phyloP scores from a whole-genome alignment of 345 rosid genomes.

The Rhodamnia argentea region DNA sequence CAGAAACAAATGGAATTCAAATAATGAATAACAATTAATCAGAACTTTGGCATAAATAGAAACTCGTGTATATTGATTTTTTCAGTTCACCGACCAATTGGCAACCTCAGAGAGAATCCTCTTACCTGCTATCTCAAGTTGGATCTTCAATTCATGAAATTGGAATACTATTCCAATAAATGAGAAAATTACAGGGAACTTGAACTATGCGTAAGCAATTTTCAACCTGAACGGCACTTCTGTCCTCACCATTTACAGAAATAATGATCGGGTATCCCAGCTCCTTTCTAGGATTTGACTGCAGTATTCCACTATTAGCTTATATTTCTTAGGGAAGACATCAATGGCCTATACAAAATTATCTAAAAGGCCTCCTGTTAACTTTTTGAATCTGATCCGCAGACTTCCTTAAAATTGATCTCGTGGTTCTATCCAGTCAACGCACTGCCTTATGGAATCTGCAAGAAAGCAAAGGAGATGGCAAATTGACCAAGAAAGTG shows the following conservation, averaged over 20 bases:
- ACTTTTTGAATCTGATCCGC: conserved; percentile 3
- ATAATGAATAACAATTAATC: not conserved
- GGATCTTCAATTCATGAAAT: not conserved
- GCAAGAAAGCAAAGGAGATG: conserved; percentile 5
- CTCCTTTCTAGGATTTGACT: conserved; percentile 20
- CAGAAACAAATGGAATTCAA: not conserved
- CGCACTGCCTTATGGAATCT: not conserved
- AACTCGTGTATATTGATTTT: not conserved
- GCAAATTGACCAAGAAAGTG: conserved; percentile 17
- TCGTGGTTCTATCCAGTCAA: conserved; percentile 8
- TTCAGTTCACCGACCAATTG: not conserved
- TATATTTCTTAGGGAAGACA: conserved; percentile 26
- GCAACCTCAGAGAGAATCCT: not conserved
- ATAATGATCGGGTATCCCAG: conserved; percentile 18
- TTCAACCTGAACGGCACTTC: conserved; percentile 1
- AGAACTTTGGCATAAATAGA: not conserved
- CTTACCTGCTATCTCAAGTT: not conserved
- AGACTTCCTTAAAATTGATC: conserved; percentile 22
- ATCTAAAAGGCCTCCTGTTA: conserved; percentile 23
- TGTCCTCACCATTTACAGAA: conserved; percentile 14
- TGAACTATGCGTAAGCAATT: conserved; percentile 13
- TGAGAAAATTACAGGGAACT: conserved; percentile 10
- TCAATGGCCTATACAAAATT: conserved; percentile 26
- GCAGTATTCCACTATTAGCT: conserved; percentile 19
- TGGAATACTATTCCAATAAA: not conserved